Evolutionary conservation across 2,329 filamentous ascomycete species (phyloP), one percentile per base, ranked within the genome.

Genomic region (Fusarium scirpi): DNA sequence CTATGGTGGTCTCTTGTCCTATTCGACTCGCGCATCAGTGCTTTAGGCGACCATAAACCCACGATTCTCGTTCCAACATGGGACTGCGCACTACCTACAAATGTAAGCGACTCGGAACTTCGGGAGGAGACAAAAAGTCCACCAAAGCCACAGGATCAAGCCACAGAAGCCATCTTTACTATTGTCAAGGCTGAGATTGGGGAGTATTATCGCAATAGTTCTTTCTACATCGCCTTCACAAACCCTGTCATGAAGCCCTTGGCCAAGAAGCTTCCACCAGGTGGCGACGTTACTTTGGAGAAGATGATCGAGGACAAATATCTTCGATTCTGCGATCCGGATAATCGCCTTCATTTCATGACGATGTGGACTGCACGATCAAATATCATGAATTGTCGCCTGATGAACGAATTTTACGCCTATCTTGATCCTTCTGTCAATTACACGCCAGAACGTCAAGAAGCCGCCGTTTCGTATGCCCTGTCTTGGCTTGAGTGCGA

Each of bases 1-100:
- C 81, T 91, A 1, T 91, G 88, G 88, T 91, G 88, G 89, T 81
- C 86, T 0, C 77, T 91, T 1, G 77, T 86, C 0, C 75, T 86
- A 5, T 87, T 90, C 58, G 89, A 91, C 70, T 76, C 78, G 47
- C 87, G 89, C 18, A 82, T 89, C 15, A 78, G 84, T 67, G 87
- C 90, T 67, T 74, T 90, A 62, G 75, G 82, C 3, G 80, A 83
- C 29, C 79, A 74, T 41, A 79, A 78, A 12, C 65, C 69, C 6
- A 64, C 77, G 0, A 67, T 63, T 1, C 69, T 83, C 2, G 49
- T 58, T 3, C 81, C 81, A 0, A 76, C 73, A 0, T 84, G 82
- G 82, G 79, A 85, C 59, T 85, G 84, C 63, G 76, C 71, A 16
- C 64, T 80, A 13, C 83, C 83, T 1, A 74, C 81, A 2, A 86